Conservation (phyloP, 208 protist species). For the Plasmodiophora brassicae region DNA sequence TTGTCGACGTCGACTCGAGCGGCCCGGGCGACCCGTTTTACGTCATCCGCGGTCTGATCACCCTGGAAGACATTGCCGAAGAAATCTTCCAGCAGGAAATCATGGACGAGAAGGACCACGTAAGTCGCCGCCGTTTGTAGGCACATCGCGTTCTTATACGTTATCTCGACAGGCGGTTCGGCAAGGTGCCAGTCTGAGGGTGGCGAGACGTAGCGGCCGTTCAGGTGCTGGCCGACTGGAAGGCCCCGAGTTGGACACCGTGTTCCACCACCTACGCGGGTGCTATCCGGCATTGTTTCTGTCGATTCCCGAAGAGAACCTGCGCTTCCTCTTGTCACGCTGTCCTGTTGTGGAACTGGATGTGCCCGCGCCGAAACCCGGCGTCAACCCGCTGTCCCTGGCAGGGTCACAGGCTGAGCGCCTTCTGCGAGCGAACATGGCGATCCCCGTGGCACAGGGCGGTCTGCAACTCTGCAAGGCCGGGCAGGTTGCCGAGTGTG, state of each 20-base stretch:
- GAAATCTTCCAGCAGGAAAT: conserved; percentile 53
- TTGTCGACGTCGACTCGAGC: not conserved
- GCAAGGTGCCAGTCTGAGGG: too few relatives aligned
- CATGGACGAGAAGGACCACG: conserved; percentile 35
- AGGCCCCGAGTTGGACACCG: not conserved
- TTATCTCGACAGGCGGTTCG: too few relatives aligned
- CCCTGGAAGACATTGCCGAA: conserved; percentile 56
- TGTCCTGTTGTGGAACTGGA: not conserved
- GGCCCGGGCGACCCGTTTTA: conserved; percentile 3
- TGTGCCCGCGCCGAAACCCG: not conserved
- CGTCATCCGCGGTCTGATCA: conserved; percentile 51
- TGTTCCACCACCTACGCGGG: not conserved
- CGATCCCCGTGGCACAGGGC: not conserved
- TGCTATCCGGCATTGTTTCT: not conserved
- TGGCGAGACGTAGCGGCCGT: too few relatives aligned
- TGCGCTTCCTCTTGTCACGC: not conserved
- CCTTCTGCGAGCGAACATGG: not conserved
- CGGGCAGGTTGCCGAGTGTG: not conserved
- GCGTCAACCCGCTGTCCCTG: not conserved
- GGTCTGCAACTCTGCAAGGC: not conserved
- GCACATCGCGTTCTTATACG: not conserved
- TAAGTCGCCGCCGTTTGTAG: not conserved
- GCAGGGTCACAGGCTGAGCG: not conserved
- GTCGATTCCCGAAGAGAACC: not conserved
- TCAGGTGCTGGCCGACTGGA: too few relatives aligned